phyloP scores from a whole-genome alignment of 768 basidiomycete genomes.

The Boletus tylopilopsis region DNA sequence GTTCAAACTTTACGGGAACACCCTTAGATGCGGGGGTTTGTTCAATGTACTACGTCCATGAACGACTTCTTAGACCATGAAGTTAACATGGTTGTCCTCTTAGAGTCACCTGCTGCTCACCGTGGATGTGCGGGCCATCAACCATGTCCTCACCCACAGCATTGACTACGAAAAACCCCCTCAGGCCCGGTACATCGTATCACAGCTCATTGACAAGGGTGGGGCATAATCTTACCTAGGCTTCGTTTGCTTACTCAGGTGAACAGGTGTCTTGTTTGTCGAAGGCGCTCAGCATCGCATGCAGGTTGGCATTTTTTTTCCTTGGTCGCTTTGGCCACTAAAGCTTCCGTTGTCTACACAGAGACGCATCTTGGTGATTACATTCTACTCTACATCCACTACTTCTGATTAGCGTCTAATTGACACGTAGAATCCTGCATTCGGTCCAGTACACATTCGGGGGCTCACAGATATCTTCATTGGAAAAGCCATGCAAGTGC shows the following conservation, averaged over 20 bases:
- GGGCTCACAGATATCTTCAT: conserved; percentile 57
- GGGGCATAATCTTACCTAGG: neutral
- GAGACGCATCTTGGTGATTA: conserved; percentile 33
- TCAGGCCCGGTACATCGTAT: neutral
- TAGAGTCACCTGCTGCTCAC: conserved; percentile 47
- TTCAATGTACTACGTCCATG: conserved; percentile 6
- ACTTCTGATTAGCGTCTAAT: neutral
- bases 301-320: conserved; percentile 27
- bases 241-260: neutral
- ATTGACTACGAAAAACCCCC: conserved; percentile 48
- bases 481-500: conserved; percentile 50
- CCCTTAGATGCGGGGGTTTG: conserved; percentile 9
- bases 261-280: conserved; percentile 44
- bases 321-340: too few species aligned
- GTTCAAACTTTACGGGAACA: conserved; percentile 13
- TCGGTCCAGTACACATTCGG: conserved; percentile 55
- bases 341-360: neutral
- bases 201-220: conserved; percentile 3
- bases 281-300: conserved; percentile 38
- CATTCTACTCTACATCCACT: neutral
- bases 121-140: conserved; percentile 56
- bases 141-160: conserved; percentile 54
- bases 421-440: conserved; percentile 54
- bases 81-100: neutral
- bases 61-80: too few species aligned